phyloP scores from a whole-genome alignment of 1,284 basidiomycete genomes.

The Leccinum angustisporum region DNA sequence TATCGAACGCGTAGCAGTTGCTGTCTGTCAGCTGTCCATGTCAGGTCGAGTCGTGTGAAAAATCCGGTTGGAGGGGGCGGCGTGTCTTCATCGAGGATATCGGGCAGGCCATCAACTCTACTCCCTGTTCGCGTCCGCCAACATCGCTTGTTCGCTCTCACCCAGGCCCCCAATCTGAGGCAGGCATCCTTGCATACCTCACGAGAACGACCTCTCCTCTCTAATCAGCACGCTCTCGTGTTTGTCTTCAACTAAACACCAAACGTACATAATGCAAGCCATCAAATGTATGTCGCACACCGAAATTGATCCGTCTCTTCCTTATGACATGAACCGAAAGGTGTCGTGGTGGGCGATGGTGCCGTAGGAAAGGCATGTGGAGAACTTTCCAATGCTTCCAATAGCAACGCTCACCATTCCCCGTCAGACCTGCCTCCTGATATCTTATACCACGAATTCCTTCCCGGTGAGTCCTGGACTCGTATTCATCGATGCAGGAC shows the following conservation, averaged over 20 bases:
- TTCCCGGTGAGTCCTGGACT: slow-evolving; percentile 70
- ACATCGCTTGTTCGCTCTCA: background rate
- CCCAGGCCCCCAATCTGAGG: slow-evolving; percentile 5
- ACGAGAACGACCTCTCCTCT: slow-evolving; percentile 12
- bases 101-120: slow-evolving; percentile 27
- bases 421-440: slow-evolving; percentile 88
- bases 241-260: slow-evolving; percentile 19
- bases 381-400: slow-evolving; percentile 4
- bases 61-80: slow-evolving; percentile 12
- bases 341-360: slow-evolving; percentile 99
- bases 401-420: slow-evolving; percentile 16
- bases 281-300: slow-evolving; percentile 57
- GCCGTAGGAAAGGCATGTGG: slow-evolving; percentile 93
- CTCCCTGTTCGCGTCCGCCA: slow-evolving; percentile 15
- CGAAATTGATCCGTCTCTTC: slow-evolving; percentile 10
- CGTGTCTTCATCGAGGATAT: slow-evolving; percentile 33
- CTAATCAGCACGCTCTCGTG: slow-evolving; percentile 13
- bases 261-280: slow-evolving; percentile 56
- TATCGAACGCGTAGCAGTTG: slow-evolving; percentile 2
- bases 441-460: slow-evolving; percentile 96
- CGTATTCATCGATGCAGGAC: slow-evolving; percentile 4
- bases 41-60: slow-evolving; percentile 28
- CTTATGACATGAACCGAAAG: slow-evolving; percentile 45
- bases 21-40: slow-evolving; percentile 4
- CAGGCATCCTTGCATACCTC: background rate